These are phyloP conservation scores for Xylariaceae sp. DNA, from an alignment of 2,329 filamentous ascomycete genomes.

Conservation along the genomic window DNA sequence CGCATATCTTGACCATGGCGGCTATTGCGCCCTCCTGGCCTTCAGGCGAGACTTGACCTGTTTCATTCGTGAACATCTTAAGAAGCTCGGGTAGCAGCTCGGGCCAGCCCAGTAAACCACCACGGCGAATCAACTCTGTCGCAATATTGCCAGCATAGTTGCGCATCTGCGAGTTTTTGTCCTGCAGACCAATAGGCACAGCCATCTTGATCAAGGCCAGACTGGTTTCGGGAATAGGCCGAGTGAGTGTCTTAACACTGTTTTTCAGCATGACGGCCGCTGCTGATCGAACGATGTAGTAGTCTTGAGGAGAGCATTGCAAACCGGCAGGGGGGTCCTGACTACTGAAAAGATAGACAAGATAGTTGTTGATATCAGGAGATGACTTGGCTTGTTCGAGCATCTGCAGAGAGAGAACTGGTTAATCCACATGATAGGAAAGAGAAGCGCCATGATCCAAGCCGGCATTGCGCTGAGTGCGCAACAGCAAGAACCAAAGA, in stretches of 20 bases:
- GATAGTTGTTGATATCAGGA: conserved; percentile 95
- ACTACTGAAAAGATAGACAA: conserved; percentile 82
- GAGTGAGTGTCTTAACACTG: conserved; percentile 72
- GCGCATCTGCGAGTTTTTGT: conserved; percentile 75
- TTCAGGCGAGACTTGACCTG: conserved; percentile 60
- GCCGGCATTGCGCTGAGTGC: conserved; percentile 21
- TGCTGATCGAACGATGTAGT: conserved; percentile 74
- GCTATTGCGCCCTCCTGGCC: conserved; percentile 92
- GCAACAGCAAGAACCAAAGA: background rate
- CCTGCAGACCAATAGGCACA: conserved; percentile 73
- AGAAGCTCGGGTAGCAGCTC: conserved; percentile 81
- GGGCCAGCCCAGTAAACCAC: conserved; percentile 85
- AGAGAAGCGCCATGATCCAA: background rate
- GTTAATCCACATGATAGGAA: conserved; percentile 21
- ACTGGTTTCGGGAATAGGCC: conserved; percentile 67
- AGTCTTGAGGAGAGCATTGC: conserved; percentile 53
- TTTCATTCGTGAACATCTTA: conserved; percentile 67
- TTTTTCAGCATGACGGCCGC: conserved; percentile 96
- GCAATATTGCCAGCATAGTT: conserved; percentile 89
- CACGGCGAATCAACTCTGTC: conserved; percentile 80
- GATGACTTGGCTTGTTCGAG: conserved; percentile 81
- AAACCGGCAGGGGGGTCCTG: conserved; percentile 56
- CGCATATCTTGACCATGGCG: conserved; percentile 89
- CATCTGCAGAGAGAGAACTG: conserved; percentile 57
- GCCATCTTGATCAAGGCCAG: conserved; percentile 73